Conservation (phyloP, 75 land plant genomes). For the Adiantum capillusveneris region DNA sequence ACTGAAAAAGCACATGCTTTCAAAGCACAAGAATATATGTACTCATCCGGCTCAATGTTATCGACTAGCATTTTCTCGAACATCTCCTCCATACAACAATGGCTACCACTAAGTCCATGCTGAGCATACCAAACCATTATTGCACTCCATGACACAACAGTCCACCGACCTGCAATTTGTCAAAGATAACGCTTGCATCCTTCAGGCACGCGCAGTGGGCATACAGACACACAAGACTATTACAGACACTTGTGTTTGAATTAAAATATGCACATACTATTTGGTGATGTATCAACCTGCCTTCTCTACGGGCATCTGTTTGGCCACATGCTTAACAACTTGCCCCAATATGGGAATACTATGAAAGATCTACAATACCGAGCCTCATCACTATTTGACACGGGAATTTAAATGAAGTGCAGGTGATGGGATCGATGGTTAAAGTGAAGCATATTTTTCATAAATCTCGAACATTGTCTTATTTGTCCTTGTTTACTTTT, state of each 20-base stretch:
- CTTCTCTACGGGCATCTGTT: not conserved
- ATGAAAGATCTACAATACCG: too few relatives aligned
- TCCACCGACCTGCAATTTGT: conserved; percentile 15
- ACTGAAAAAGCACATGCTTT: conserved; percentile 12
- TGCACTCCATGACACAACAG: conserved; percentile 22
- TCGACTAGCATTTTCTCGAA: conserved; percentile 17
- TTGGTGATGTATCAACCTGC: conserved; percentile 6
- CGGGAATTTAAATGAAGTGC: too few relatives aligned
- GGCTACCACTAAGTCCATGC: conserved; percentile 1
- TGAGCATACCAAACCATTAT: conserved; percentile 19
- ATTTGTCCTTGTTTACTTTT: too few relatives aligned
- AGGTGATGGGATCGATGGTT: too few relatives aligned
- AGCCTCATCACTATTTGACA: too few relatives aligned
- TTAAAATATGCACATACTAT: conserved; percentile 3
- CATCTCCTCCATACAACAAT: conserved; percentile 14
- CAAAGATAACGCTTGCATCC: conserved; percentile 25
- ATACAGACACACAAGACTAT: conserved; percentile 19
- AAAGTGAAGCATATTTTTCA: too few relatives aligned
- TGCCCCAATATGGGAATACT: too few relatives aligned
- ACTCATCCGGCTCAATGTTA: conserved; percentile 19
- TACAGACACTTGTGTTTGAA: conserved; percentile 4
- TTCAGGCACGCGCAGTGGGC: conserved; percentile 13
- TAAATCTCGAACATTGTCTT: too few relatives aligned
- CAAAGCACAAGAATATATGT: conserved; percentile 19
- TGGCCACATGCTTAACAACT: conserved; percentile 1